Conservation (phyloP, 805 yeast species). For the Lachancea waltii region DNA sequence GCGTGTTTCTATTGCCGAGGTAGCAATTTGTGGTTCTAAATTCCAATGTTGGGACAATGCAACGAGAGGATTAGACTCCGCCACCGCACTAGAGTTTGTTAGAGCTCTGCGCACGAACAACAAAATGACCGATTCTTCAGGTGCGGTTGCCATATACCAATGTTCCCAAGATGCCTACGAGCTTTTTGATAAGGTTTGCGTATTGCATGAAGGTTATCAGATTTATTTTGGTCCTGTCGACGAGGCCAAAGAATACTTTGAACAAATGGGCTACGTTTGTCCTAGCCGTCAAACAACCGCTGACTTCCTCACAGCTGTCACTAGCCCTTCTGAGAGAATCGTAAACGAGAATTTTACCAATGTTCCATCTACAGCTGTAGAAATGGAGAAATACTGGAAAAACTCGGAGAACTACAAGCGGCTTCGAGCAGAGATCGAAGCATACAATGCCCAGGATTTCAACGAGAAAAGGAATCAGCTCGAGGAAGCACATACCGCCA, state of each 20-base stretch:
- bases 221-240: slow-evolving; percentile 56
- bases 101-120: slow-evolving; percentile 62
- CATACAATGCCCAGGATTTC: slow-evolving; percentile 30
- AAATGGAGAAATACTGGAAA: slow-evolving; percentile 56
- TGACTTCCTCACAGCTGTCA: slow-evolving; percentile 62
- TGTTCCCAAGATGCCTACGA: slow-evolving; percentile 62
- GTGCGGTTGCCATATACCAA: slow-evolving; percentile 64
- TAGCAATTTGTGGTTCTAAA: slow-evolving; percentile 55
- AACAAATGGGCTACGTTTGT: slow-evolving; percentile 56
- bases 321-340: slow-evolving; percentile 57
- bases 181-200: slow-evolving; percentile 55
- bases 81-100: slow-evolving; percentile 73
- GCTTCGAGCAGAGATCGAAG: slow-evolving; percentile 41
- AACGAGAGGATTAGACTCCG: slow-evolving; percentile 79
- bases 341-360: slow-evolving; percentile 29
- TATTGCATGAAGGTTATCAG: slow-evolving; percentile 55
- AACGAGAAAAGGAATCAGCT: slow-evolving; percentile 17
- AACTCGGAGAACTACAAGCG: slow-evolving; percentile 38
- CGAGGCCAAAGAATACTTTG: slow-evolving; percentile 51
- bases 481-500: slow-evolving; percentile 41
- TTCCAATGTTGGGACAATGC: slow-evolving; percentile 76
- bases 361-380: slow-evolving; percentile 58
- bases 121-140: slow-evolving; percentile 43
- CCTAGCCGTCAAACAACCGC: slow-evolving; percentile 65
- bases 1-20: slow-evolving; percentile 79